A percentile compares a stretch with the other conserved stretches of the same genome.
phyloP scores from a whole-genome alignment of 306 rosid species.

The Fragaria iinumae region DNA sequence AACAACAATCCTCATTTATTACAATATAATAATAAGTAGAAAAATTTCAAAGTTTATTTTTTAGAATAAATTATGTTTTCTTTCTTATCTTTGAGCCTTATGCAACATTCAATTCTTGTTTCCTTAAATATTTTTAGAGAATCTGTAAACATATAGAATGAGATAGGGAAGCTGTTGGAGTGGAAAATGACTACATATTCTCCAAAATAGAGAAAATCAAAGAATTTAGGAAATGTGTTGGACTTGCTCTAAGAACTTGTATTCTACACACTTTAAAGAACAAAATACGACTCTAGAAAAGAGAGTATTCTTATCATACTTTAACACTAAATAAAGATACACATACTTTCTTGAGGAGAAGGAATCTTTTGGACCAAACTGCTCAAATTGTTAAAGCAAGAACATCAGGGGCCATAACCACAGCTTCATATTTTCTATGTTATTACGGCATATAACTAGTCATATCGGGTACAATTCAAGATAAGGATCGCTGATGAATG shows the following conservation, averaged over 20 bases:
- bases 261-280: neutral
- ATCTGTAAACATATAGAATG: too few species aligned
- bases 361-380: slow-evolving; percentile 17
- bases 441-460: neutral
- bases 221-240: too few species aligned
- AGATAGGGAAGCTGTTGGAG: too few species aligned
- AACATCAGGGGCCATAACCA: slow-evolving; percentile 8
- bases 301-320: neutral
- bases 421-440: slow-evolving; percentile 2
- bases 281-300: neutral
- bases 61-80: too few species aligned
- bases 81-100: too few species aligned
- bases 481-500: slow-evolving; percentile 27
- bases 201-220: too few species aligned
- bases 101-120: too few species aligned
- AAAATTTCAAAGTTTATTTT: too few species aligned
- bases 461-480: slow-evolving; percentile 5
- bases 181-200: too few species aligned
- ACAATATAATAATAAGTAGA: too few species aligned
- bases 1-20: too few species aligned
- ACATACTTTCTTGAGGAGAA: neutral
- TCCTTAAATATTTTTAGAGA: too few species aligned
- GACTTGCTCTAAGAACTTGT: neutral
- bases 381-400: slow-evolving; percentile 21
- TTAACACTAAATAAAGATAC: neutral